Percentiles rank a stretch among this genome's conserved stretches.
Evolutionary conservation across 1,139 yeast genomes (phyloP).

Genomic region (Yamadazyma buinensis): DNA sequence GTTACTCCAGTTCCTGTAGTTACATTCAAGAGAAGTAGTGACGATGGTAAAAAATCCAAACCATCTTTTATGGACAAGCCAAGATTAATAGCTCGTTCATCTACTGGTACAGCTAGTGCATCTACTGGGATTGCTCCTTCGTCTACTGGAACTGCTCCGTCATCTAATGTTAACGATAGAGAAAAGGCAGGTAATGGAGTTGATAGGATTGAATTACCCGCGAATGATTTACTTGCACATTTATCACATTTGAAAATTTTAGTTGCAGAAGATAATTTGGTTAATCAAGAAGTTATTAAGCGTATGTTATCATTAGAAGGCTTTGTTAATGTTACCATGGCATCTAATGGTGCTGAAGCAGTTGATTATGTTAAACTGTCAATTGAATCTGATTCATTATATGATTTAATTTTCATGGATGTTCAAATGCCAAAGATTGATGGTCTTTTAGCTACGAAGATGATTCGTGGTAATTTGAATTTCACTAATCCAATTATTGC

Average conservation of each 20-base stretch:
- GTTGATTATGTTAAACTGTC: conserved; percentile 58
- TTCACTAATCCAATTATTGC: conserved; percentile 83
- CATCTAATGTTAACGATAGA: neutral
- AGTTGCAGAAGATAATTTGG: conserved; percentile 92
- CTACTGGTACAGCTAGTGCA: conserved; percentile 58
- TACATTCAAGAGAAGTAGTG: conserved; percentile 5
- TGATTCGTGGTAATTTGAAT: conserved; percentile 62
- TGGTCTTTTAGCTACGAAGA: conserved; percentile 77
- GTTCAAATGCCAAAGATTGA: conserved; percentile 94
- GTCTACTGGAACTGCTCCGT: neutral
- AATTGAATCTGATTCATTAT: conserved; percentile 36
- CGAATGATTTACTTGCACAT: conserved; percentile 20
- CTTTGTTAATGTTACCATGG: conserved; percentile 63
- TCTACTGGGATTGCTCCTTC: conserved; percentile 6
- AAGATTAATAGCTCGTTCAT: conserved; percentile 42
- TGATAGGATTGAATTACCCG: conserved; percentile 17
- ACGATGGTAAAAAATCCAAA: conserved; percentile 5
- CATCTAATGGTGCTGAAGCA: conserved; percentile 89
- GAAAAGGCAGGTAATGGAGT: conserved; percentile 1
- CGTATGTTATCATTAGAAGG: conserved; percentile 85
- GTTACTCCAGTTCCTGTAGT: neutral
- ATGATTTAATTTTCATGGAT: conserved; percentile 87
- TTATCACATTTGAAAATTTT: conserved; percentile 51
- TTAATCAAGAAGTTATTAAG: conserved; percentile 86
- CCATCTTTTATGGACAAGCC: conserved; percentile 36